Evolutionary conservation across 345 rosid genomes (phyloP).

Genomic region (Hibiscus tridactylites): DNA sequence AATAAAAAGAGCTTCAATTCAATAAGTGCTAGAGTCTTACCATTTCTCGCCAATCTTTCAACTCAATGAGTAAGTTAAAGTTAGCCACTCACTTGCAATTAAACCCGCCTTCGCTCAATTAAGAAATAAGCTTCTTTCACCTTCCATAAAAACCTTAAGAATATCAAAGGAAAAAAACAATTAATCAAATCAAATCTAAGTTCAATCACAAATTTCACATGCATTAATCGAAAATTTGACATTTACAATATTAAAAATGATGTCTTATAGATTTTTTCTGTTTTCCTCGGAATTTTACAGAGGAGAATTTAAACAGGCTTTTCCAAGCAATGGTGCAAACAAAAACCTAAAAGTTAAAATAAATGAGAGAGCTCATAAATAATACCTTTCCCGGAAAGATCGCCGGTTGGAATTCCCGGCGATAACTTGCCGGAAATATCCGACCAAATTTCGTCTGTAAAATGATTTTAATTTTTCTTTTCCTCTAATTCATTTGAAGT

Average conservation of each 20-base stretch:
- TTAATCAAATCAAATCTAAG: background rate
- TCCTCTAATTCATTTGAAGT: background rate
- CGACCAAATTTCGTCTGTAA: background rate
- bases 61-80: conserved; percentile 2
- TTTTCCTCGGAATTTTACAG: background rate
- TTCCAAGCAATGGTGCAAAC: background rate
- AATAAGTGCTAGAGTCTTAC: background rate
- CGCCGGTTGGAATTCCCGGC: conserved; percentile 2
- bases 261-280: background rate
- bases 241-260: background rate
- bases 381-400: conserved; percentile 6
- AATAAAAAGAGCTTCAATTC: background rate
- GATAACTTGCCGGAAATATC: background rate
- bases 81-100: background rate
- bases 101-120: background rate
- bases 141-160: background rate
- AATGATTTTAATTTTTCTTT: background rate
- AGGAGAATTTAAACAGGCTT: background rate
- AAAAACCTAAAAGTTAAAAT: conserved; percentile 5
- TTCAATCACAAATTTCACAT: background rate
- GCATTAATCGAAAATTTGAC: background rate
- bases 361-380: background rate
- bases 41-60: conserved; percentile 7
- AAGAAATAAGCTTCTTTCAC: background rate
- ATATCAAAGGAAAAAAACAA: background rate